Base-by-base conservation (phyloP, 1,284 basidiomycete species). In the Tilletia caries region DNA sequence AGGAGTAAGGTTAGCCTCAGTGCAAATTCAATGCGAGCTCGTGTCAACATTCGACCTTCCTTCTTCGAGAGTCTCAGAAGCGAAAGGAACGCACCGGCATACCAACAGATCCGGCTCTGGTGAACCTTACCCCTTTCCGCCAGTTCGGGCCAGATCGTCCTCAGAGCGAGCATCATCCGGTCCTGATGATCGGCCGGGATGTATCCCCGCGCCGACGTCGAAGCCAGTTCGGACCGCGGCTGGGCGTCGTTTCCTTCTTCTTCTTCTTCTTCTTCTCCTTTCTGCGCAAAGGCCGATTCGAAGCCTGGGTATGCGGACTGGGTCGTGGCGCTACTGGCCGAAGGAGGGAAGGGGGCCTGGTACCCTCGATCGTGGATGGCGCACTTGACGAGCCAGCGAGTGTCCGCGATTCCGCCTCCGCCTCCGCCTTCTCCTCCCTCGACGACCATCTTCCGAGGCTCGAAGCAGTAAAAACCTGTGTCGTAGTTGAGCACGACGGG, bases 401-500 rank as follows among this genome's bases (percentile, higher is more conserved):
- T 6, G 8, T 6, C 37, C 8, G 10, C 37, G 15, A 41, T 41
- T 15, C 37, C 37, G 15, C 95, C 46, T 95, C 80, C 48, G 6
- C 3, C 48, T 50, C 91, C 80, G 69, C 83, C 81, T 95, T 95
- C 46, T 95, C 80, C 48, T 25, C 3, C 48, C 50, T 91, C 80
- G 69, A 89, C 88, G 62, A 89, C 84, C 44, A 86, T 82, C 72
- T 88, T 92, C 2, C 37, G 37, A 41, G 92, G 92, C 23, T 85
- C 86, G 82, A 86, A 86, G 67, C 83, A 71, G 81, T 87, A 86
- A 75, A 82, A 79, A 76, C 69, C 86, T 44, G 79, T 69, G 25
- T 71, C 58, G 70, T 90, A 90, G 82, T 92, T 88, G 68, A 93
- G 81, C 32, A 92, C 86, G 3, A 95, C 90, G 1, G 92, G 92